These are phyloP conservation scores for Endocladia muricata DNA, from an alignment of 31 red algal species.

Conservation along the genomic window DNA sequence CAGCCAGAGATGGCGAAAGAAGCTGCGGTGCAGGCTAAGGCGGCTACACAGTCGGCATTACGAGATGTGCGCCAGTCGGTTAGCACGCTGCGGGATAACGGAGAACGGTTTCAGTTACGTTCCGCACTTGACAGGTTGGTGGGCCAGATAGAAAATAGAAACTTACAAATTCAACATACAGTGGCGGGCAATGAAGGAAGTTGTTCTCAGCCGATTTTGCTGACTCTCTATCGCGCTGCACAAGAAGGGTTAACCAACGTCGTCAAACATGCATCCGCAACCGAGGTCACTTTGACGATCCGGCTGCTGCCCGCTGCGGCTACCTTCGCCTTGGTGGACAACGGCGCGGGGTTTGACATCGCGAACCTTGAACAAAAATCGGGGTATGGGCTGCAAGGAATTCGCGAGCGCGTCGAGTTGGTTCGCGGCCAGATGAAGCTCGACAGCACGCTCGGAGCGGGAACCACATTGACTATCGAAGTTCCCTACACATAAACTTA, in stretches of 20 bases:
- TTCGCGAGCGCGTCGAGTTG: not conserved
- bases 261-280: not conserved
- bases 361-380: not conserved
- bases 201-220: not conserved
- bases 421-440: not conserved
- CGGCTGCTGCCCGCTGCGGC: not conserved
- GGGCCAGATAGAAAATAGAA: too few species aligned
- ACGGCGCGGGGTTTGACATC: too few species aligned
- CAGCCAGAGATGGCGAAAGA: not conserved
- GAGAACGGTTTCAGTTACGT: too few species aligned
- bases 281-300: not conserved
- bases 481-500: not conserved
- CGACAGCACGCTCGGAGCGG: not conserved
- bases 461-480: not conserved
- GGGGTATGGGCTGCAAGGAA: not conserved
- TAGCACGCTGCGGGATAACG: not conserved
- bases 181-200: not conserved
- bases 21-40: not conserved
- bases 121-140: too few species aligned
- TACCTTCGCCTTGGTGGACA: not conserved
- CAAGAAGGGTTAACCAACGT: conserved; percentile 3
- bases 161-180: not conserved
- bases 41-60: not conserved
- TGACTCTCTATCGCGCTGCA: not conserved
- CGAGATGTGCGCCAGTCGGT: not conserved